Percentiles rank a stretch among this genome's conserved stretches.
Evolutionary conservation across 1,139 yeast species (phyloP).

Genomic region (Yamadazyma atmosphaerica): DNA sequence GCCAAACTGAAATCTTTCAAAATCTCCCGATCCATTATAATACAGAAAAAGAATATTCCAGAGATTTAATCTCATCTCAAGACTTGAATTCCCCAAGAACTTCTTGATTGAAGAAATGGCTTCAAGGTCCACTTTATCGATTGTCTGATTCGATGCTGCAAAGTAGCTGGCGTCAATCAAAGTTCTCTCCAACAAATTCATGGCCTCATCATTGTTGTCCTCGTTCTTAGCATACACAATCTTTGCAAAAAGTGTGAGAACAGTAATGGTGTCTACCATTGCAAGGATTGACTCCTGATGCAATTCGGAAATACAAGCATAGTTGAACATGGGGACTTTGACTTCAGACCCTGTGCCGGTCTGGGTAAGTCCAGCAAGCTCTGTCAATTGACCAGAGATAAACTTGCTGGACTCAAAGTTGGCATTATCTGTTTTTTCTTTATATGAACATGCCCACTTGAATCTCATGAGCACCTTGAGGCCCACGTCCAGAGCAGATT

Average conservation of each 20-base stretch:
- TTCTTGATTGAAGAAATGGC: slow-evolving; percentile 49
- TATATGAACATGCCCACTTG: slow-evolving; percentile 36
- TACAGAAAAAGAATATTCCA: slow-evolving; percentile 75
- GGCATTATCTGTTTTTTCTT: slow-evolving; percentile 31
- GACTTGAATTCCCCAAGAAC: slow-evolving; percentile 63
- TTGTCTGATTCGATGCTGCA: not conserved
- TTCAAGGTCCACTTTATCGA: slow-evolving; percentile 15
- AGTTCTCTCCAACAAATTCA: slow-evolving; percentile 56
- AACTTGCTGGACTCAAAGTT: slow-evolving; percentile 32
- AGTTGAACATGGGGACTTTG: slow-evolving; percentile 41
- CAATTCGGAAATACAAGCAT: slow-evolving; percentile 59
- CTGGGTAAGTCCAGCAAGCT: slow-evolving; percentile 23
- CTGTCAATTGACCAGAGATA: slow-evolving; percentile 19
- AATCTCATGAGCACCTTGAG: slow-evolving; percentile 20
- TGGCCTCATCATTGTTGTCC: slow-evolving; percentile 45
- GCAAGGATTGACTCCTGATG: slow-evolving; percentile 51
- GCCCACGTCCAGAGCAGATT: not conserved
- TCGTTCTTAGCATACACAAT: slow-evolving; percentile 46
- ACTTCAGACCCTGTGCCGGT: slow-evolving; percentile 10
- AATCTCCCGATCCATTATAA: slow-evolving; percentile 46
- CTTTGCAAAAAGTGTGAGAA: slow-evolving; percentile 64
- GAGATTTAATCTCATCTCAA: slow-evolving; percentile 65
- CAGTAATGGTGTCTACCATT: slow-evolving; percentile 67
- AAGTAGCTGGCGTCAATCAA: slow-evolving; percentile 23
- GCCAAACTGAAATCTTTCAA: slow-evolving; percentile 50